phyloP scores from a whole-genome alignment of 768 basidiomycete genomes.

The Naganishia vaughanmartiniae region DNA sequence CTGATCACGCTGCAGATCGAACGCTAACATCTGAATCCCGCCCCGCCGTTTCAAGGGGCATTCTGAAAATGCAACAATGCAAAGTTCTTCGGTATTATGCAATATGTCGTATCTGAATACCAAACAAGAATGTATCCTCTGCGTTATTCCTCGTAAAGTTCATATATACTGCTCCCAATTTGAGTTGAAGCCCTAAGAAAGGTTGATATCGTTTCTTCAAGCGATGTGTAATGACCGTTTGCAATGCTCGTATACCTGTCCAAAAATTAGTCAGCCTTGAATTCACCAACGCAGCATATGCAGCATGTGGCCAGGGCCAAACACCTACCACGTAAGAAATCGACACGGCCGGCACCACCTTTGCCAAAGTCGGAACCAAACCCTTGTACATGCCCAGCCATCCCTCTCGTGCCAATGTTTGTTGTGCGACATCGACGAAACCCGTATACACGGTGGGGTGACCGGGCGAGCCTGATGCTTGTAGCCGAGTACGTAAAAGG shows the following conservation, averaged over 20 bases:
- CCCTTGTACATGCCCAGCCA: constrained; percentile 93
- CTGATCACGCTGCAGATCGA: too few relatives aligned
- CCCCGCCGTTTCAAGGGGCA: too few relatives aligned
- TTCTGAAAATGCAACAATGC: too few relatives aligned
- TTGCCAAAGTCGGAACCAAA: constrained; percentile 84
- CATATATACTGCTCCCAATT: not conserved
- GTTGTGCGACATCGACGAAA: constrained; percentile 75
- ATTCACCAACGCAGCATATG: too few relatives aligned
- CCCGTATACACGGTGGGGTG: constrained; percentile 89
- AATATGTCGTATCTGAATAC: not conserved
- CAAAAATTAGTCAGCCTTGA: not conserved
- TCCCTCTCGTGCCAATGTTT: constrained; percentile 79
- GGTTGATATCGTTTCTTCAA: constrained; percentile 11
- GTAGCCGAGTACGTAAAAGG: constrained; percentile 86
- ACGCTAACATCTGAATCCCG: too few relatives aligned
- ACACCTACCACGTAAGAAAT: constrained; percentile 81
- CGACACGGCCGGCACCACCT: constrained; percentile 94
- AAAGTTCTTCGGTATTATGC: not conserved
- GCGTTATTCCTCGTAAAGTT: not conserved
- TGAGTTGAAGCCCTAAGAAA: not conserved
- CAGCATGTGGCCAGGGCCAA: not conserved
- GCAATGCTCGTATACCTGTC: constrained; percentile 35
- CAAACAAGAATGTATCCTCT: not conserved
- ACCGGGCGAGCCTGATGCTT: constrained; percentile 92
- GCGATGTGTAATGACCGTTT: constrained; percentile 31